Evolutionary conservation across 2,329 filamentous ascomycete genomes (phyloP).

Genomic region (Scedosporium dehoogii): DNA sequence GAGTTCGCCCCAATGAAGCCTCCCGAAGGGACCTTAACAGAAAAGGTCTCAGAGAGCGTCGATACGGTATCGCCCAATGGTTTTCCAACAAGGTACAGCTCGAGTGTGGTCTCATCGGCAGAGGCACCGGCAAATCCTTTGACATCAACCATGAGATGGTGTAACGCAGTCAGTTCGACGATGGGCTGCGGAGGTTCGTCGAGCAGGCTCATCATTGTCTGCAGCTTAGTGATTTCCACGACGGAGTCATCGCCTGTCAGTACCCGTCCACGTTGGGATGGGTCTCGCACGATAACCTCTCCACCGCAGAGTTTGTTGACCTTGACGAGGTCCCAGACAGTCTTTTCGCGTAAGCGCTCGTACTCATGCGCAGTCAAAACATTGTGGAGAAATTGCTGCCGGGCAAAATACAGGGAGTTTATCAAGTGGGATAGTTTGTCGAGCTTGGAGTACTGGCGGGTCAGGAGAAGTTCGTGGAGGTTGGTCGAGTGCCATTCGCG

Average conservation of each 20-base stretch:
- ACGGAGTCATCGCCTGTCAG: slow-evolving; percentile 89
- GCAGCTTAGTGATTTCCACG: slow-evolving; percentile 79
- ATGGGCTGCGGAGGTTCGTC: slow-evolving; percentile 66
- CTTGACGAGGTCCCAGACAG: slow-evolving; percentile 88
- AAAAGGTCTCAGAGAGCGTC: slow-evolving; percentile 74
- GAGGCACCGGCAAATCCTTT: slow-evolving; percentile 71
- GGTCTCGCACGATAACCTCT: slow-evolving; percentile 91
- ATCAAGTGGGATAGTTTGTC: slow-evolving; percentile 76
- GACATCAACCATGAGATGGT: slow-evolving; percentile 76
- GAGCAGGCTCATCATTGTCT: slow-evolving; percentile 92
- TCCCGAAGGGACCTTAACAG: slow-evolving; percentile 65
- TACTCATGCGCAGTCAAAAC: slow-evolving; percentile 84
- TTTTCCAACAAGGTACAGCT: slow-evolving; percentile 69
- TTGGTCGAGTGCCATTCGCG: slow-evolving; percentile 98
- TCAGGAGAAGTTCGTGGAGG: slow-evolving; percentile 80
- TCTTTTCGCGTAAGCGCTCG: slow-evolving; percentile 69
- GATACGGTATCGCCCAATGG: slow-evolving; percentile 50
- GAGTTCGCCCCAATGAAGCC: slow-evolving; percentile 58
- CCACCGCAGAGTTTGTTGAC: slow-evolving; percentile 92
- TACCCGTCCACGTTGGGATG: slow-evolving; percentile 70
- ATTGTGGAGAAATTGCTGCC: slow-evolving; percentile 87
- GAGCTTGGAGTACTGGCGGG: slow-evolving; percentile 68
- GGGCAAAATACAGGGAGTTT: slow-evolving; percentile 69
- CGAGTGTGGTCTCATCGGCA: slow-evolving; percentile 64
- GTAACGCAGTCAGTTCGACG: slow-evolving; percentile 60